Base-by-base conservation (phyloP, 441 rosid genomes). In the Manihot esculenta region DNA sequence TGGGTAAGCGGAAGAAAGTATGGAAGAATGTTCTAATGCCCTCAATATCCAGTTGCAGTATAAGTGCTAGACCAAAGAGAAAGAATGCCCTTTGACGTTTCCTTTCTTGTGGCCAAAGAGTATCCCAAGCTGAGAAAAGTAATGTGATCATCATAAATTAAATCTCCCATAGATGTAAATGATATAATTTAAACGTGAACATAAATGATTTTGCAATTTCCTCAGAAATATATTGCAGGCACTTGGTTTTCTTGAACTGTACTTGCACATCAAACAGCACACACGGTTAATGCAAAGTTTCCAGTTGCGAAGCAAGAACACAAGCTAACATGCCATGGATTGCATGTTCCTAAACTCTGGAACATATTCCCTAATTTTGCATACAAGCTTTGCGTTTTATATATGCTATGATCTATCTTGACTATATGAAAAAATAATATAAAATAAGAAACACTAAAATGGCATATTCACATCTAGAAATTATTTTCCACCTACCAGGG, bases 71-170 rank as follows among this genome's bases (percentile, higher is more conserved):
- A 27, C 99, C 98, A 62, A 94, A 94, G 69, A 94, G 98, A 76
- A 90, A 94, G 76, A 94, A 94, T 58, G 99, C 84, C 78, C 98
- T 89, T 71, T 92, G 99, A 35, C 99, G 84, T 81, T 92, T 94
- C 84, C 99, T 87, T 81, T 94, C 99, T 77, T 64, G 87, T 69
- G 99, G 94, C 99, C 98, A 94, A 48, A 94, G 87, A 45, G 92
- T 82, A 81, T 88, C 86, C 98, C 98, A 94, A 71, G 99, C 99
- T 90, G 91, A 80, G 61, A 72, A 64, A 44, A 59, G 38, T 47
- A 47, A 55, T 18, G 57, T 18, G 30, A 23, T 71, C 48, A 41
- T 44, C 69, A 62, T 56, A 69, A 62, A 71, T 24, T 51, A 71
- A 60, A 73, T 58, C 38, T 59, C 54, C 24, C 21, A 60, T 53